These are phyloP conservation scores for Kodamaea suecica DNA, from an alignment of 1,139 yeast genomes.

Conservation along the genomic window DNA sequence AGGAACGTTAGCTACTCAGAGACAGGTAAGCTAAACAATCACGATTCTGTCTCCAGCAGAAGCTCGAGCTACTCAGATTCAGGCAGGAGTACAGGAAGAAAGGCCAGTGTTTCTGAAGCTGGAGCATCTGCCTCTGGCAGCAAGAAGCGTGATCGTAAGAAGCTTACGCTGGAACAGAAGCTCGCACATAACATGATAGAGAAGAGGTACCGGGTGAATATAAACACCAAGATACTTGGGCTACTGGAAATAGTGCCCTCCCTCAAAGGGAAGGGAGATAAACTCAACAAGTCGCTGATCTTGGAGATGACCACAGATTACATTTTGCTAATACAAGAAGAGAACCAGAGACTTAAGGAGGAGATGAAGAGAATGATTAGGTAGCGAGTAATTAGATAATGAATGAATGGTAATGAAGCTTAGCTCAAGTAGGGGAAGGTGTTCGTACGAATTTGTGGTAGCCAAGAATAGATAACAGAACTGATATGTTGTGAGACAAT, in stretches of 20 bases:
- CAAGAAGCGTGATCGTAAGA: constrained; percentile 33
- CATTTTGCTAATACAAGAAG: constrained; percentile 47
- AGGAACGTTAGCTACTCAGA: no score
- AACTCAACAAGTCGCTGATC: constrained; percentile 61
- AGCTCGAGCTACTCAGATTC: no score
- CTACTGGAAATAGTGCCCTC: constrained; percentile 61
- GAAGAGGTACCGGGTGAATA: constrained; percentile 68
- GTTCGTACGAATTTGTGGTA: no score
- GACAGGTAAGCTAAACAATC: no score
- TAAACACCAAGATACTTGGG: constrained; percentile 68
- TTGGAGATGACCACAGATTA: constrained; percentile 66
- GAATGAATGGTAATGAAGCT: not conserved
- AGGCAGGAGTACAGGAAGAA: no score
- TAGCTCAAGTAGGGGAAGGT: no score
- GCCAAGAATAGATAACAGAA: no score
- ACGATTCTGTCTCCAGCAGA: no score
- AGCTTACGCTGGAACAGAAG: constrained; percentile 59
- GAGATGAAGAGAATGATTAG: not conserved
- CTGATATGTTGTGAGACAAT: no score
- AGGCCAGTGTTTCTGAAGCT: no score
- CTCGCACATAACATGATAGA: constrained; percentile 72
- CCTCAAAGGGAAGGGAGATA: constrained; percentile 19
- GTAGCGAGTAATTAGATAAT: not conserved
- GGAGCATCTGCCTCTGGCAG: constrained; percentile 3
- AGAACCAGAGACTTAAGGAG: constrained; percentile 24